Evolutionary conservation across 1,139 yeast species (phyloP).

Genomic region (Scheffersomyces stambukii): DNA sequence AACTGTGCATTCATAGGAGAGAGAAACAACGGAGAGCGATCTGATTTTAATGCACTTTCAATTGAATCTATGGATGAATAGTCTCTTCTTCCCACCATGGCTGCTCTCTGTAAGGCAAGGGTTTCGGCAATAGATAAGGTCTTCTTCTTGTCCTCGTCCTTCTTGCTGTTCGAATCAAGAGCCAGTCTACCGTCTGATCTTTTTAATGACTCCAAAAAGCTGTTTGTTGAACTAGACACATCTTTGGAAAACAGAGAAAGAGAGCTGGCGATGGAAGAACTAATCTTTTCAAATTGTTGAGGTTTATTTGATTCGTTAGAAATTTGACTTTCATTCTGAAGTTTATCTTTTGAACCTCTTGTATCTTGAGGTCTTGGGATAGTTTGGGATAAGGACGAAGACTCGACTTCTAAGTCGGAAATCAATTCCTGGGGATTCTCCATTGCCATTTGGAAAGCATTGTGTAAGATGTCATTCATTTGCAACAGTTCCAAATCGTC

Average conservation of each 20-base stretch:
- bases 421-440: slow-evolving; percentile 57
- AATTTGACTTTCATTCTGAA: not conserved
- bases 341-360: not conserved
- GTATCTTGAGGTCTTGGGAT: not conserved
- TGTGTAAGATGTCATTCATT: slow-evolving; percentile 66
- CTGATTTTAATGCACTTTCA: slow-evolving; percentile 20
- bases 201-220: no score
- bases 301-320: no score
- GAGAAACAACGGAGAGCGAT: slow-evolving; percentile 7
- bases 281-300: not conserved
- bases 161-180: not conserved
- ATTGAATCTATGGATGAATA: slow-evolving; percentile 23
- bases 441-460: slow-evolving; percentile 70
- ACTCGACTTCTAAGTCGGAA: slow-evolving; percentile 41
- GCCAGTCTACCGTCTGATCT: not conserved
- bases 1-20: slow-evolving; percentile 21
- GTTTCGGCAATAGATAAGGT: no score
- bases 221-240: no score
- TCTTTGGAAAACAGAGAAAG: no score
- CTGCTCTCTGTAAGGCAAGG: no score
- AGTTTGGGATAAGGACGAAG: not conserved
- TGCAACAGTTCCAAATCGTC: slow-evolving; percentile 49
- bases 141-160: not conserved
- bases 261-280: no score
- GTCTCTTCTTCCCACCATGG: no score